Conservation (phyloP, 2,329 filamentous ascomycete genomes). For the Aspergillus tamarii region DNA sequence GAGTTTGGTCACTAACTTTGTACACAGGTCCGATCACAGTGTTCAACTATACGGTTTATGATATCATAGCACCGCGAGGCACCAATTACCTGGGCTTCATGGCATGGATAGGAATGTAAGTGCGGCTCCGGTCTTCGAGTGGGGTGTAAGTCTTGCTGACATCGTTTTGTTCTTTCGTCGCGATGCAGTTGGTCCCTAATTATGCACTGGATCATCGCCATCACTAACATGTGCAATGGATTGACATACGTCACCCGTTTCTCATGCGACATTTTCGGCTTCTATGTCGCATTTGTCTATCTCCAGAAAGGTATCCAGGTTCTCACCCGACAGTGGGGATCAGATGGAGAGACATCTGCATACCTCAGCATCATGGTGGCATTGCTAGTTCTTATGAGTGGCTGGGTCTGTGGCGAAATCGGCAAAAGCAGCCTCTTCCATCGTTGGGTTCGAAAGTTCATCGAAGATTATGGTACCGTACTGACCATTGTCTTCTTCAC, state of each 20-base stretch:
- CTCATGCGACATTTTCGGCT: slow-evolving; percentile 90
- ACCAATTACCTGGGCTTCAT: slow-evolving; percentile 87
- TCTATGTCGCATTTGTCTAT: slow-evolving; percentile 91
- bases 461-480: slow-evolving; percentile 88
- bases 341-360: slow-evolving; percentile 61
- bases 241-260: slow-evolving; percentile 90
- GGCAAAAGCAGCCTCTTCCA: slow-evolving; percentile 73
- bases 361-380: slow-evolving; percentile 79
- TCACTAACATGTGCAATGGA: slow-evolving; percentile 84
- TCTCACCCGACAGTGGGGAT: slow-evolving; percentile 71
- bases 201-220: slow-evolving; percentile 81
- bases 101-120: slow-evolving; percentile 83
- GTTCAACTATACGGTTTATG: slow-evolving; percentile 92
- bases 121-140: background rate
- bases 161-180: background rate
- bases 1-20: slow-evolving; percentile 12
- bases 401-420: slow-evolving; percentile 73
- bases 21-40: slow-evolving; percentile 78
- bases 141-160: background rate
- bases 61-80: slow-evolving; percentile 77
- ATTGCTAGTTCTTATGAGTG: slow-evolving; percentile 75
- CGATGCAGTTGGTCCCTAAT: slow-evolving; percentile 72
- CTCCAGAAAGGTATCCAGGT: slow-evolving; percentile 90
- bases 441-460: slow-evolving; percentile 75
- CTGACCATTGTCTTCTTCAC: slow-evolving; percentile 85